Evolutionary conservation across 306 rosid species (phyloP), one percentile per base, ranked within the genome.

Genomic region (Vicia sativa): DNA sequence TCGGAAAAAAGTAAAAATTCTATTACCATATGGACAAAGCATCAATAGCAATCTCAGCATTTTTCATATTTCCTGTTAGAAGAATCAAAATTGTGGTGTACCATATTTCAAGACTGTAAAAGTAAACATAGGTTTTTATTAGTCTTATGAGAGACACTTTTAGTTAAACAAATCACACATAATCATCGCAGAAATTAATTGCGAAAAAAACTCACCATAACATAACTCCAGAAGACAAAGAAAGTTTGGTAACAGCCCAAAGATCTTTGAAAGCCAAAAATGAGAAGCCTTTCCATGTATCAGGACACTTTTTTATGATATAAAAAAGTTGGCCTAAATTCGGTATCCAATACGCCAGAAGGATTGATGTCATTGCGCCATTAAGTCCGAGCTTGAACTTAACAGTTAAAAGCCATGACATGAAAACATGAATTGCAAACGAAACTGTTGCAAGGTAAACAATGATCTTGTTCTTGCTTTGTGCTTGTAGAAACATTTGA

Each of bases 401-500:
- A 1, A 83, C 77, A 59, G 78, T 74, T 35, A 86, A 68, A 58
- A 86, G 88, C 88, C 91, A 86, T 13, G 86, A 86, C 23, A 83
- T 45, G 0, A 71, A 37, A 16, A 79, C 3, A 26, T 86, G 88
- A 53, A 76, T 21, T 2, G 71, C 48, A 38, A 83, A 21, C 25
- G 91, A 78, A 68, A 78, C 4, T 15, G 85, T 83, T 26, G 88
- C 83, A 3, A 86, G 70, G 65, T 79, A 86, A 1, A 78, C 79
- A 2, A 86, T 74, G 21, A 86, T 77, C 66, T 59, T 67, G 74
- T 86, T 86, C 76, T 77, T 86, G 78, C 88, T 83, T 38, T 83
- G 88, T 60, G 88, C 63, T 81, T 86, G 91, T 11, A 86, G 78
- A 78, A 73, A 86, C 80, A 77, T 78, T 65, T 86, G 88, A 73